phyloP scores from a whole-genome alignment of 257 asterid genomes.

The Solanum pimpinellifolium region DNA sequence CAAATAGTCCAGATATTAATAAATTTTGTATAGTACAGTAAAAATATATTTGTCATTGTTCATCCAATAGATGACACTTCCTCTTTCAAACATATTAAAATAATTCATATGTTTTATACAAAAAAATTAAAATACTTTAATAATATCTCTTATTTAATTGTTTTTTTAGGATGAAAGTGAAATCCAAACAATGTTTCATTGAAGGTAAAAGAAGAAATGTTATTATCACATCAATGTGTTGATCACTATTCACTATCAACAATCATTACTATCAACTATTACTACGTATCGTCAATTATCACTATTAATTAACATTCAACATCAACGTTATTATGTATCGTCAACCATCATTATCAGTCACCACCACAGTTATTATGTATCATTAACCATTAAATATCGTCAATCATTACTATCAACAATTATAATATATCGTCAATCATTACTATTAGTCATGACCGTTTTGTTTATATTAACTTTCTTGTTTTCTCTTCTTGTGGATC shows the following conservation, averaged over 20 bases:
- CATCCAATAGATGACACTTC: background rate
- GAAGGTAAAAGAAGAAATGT: background rate
- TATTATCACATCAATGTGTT: background rate
- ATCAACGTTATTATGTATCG: accelerated
- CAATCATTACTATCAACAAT: background rate
- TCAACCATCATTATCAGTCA: background rate
- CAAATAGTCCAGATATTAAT: background rate
- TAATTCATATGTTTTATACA: background rate
- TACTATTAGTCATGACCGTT: accelerated
- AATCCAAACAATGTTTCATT: background rate
- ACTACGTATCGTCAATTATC: background rate
- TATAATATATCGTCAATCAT: background rate
- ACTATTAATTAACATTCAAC: too few relatives aligned
- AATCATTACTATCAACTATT: too few relatives aligned
- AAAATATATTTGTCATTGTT: background rate
- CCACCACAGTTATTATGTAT: background rate
- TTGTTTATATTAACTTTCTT: background rate
- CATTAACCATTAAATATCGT: background rate
- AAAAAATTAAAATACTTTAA: background rate
- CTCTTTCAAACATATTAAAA: background rate
- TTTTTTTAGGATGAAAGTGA: background rate
- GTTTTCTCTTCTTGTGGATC: background rate
- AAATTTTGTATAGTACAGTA: background rate
- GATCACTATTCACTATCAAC: background rate
- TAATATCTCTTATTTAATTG: background rate